Evolutionary conservation across 176 grass and related monocot genomes (phyloP).

Genomic region (Carex parvula): DNA sequence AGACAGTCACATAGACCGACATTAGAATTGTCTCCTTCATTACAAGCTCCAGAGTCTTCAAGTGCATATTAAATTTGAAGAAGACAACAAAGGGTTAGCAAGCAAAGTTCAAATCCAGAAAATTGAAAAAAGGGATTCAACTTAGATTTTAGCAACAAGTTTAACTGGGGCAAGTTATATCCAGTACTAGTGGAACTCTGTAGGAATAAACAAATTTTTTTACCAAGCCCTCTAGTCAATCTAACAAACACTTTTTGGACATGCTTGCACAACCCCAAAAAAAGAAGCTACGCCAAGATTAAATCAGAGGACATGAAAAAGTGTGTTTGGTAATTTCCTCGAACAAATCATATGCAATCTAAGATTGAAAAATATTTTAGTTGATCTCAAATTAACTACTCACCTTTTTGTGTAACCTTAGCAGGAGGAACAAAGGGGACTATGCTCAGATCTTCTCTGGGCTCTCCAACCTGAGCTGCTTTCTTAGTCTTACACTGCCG

Average conservation of each 20-base stretch:
- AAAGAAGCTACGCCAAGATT: not conserved
- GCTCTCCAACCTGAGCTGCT: not conserved
- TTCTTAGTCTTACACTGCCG: slow-evolving; percentile 24
- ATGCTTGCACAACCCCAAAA: not conserved
- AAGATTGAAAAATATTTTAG: not conserved
- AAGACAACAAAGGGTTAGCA: not conserved
- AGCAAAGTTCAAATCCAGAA: not conserved
- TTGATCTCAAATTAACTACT: not conserved
- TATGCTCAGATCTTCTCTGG: slow-evolving; percentile 35
- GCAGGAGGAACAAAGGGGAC: slow-evolving; percentile 35
- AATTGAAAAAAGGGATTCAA: not conserved
- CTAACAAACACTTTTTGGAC: not conserved
- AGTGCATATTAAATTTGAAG: slow-evolving; percentile 8
- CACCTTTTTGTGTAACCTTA: slow-evolving; percentile 21
- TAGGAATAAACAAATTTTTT: too few relatives aligned
- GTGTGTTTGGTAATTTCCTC: not conserved
- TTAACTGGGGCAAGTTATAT: not conserved
- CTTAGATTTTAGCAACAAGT: not conserved
- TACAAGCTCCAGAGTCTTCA: not conserved
- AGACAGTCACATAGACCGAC: slow-evolving; percentile 45
- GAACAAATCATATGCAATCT: slow-evolving; percentile 7
- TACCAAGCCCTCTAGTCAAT: not conserved
- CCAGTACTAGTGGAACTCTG: not conserved
- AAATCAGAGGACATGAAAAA: not conserved
- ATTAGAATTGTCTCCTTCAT: not conserved